Percentiles rank a stretch among this genome's conserved stretches.
These are phyloP conservation scores for Colletotrichum sp. DNA, from an alignment of 2,329 filamentous ascomycete genomes.

Conservation along the genomic window DNA sequence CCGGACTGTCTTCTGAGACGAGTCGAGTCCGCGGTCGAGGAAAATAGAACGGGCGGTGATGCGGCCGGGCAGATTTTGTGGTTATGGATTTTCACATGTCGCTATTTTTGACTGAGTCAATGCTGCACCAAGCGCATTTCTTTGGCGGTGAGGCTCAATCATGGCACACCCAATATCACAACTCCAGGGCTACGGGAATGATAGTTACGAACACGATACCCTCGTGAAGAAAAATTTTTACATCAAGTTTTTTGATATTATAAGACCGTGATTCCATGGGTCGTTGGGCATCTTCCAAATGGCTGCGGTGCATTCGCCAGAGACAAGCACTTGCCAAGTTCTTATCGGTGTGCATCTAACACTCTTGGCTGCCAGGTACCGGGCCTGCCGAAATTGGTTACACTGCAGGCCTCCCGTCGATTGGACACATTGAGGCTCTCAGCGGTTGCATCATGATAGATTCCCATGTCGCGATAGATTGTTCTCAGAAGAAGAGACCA, in stretches of 20 bases:
- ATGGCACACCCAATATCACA: neutral
- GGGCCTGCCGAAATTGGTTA: neutral
- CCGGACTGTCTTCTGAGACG: neutral
- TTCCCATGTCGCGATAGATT: neutral
- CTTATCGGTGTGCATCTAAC: neutral
- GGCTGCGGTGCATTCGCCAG: neutral
- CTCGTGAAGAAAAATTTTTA: neutral
- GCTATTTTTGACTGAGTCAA: neutral
- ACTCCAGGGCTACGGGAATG: fast-evolving
- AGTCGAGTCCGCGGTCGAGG: neutral
- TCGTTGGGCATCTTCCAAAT: neutral
- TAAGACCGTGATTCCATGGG: neutral
- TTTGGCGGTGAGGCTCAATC: neutral
- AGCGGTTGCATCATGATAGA: neutral
- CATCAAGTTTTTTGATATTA: neutral
- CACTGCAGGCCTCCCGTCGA: neutral
- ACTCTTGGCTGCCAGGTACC: neutral
- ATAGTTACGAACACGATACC: neutral
- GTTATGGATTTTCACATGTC: neutral
- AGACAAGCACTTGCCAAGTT: neutral
- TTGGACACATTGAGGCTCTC: neutral
- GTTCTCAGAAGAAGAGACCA: neutral
- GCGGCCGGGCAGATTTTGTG: neutral
- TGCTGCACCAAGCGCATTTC: neutral
- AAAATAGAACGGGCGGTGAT: neutral